Percentiles rank a stretch among this genome's conserved stretches.
phyloP scores from a whole-genome alignment of 805 yeast genomes.

The Ogataea parapolymorpha region DNA sequence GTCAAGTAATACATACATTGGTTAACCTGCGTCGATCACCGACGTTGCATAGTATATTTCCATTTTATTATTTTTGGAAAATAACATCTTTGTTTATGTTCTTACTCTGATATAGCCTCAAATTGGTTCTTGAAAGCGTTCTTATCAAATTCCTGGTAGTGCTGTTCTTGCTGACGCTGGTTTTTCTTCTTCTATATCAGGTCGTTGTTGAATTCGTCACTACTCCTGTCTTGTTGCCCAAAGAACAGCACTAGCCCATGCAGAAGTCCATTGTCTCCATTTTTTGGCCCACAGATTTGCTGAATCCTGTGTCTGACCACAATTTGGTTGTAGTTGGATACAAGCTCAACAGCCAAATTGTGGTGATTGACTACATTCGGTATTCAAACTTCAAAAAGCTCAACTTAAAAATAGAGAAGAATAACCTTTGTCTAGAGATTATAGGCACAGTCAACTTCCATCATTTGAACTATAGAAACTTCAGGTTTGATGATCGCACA shows the following conservation, averaged over 20 bases:
- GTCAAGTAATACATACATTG: constrained; percentile 13
- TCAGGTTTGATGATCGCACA: constrained; percentile 15
- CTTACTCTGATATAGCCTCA: not conserved
- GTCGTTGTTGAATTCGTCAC: constrained; percentile 1
- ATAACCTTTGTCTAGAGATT: constrained; percentile 23
- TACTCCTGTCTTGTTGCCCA: constrained; percentile 3
- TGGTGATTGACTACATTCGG: constrained; percentile 26
- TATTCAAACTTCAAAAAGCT: constrained; percentile 15
- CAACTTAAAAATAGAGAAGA: constrained; percentile 14
- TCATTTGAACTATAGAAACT: constrained; percentile 12
- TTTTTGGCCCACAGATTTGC: constrained; percentile 33
- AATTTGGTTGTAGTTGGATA: constrained; percentile 29
- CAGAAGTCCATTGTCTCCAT: constrained; percentile 12
- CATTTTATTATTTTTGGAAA: not conserved
- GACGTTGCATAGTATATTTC: not conserved
- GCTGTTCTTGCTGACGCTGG: constrained; percentile 2
- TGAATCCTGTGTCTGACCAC: constrained; percentile 1
- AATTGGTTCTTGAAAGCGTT: constrained; percentile 2
- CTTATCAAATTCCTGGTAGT: constrained; percentile 3
- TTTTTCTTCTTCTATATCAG: not conserved
- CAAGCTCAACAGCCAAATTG: constrained; percentile 20
- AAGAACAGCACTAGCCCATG: constrained; percentile 7
- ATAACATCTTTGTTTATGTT: constrained; percentile 1
- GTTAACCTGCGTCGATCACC: constrained; percentile 3
- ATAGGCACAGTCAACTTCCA: constrained; percentile 28